phyloP scores from a whole-genome alignment of 345 rosid genomes.

The Eucalyptus viminalis region DNA sequence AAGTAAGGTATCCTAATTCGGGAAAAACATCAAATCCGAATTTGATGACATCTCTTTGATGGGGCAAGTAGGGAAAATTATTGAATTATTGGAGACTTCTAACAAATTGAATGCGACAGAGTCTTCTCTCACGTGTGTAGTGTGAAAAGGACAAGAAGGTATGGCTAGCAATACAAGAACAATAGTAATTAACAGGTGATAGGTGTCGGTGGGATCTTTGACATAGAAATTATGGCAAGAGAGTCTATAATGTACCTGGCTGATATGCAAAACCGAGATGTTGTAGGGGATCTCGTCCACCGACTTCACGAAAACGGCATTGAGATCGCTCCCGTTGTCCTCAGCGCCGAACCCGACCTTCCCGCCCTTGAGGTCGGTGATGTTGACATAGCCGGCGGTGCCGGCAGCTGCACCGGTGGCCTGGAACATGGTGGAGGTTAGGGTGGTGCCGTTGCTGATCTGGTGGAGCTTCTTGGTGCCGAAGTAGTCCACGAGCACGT shows the following conservation, averaged over 20 bases:
- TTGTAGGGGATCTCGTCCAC: constrained; percentile 70
- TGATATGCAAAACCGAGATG: constrained; percentile 73
- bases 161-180: not conserved
- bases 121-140: not conserved
- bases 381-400: constrained; percentile 69
- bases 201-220: not conserved
- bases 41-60: not conserved
- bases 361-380: constrained; percentile 72
- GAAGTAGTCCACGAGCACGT: constrained; percentile 82
- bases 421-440: constrained; percentile 81
- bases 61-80: not conserved
- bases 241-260: constrained; percentile 18
- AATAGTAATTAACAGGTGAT: not conserved
- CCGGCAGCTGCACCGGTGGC: constrained; percentile 86
- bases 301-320: constrained; percentile 53
- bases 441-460: constrained; percentile 51
- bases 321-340: constrained; percentile 37
- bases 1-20: not conserved
- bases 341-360: constrained; percentile 77
- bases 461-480: constrained; percentile 92
- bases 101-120: not conserved
- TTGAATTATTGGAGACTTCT: not conserved
- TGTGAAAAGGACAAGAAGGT: not conserved
- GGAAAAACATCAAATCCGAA: not conserved
- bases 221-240: not conserved